A percentile compares a stretch with the other conserved stretches of the same genome.
phyloP scores from a whole-genome alignment of 257 asterid genomes.

The Forsythia viridissima region DNA sequence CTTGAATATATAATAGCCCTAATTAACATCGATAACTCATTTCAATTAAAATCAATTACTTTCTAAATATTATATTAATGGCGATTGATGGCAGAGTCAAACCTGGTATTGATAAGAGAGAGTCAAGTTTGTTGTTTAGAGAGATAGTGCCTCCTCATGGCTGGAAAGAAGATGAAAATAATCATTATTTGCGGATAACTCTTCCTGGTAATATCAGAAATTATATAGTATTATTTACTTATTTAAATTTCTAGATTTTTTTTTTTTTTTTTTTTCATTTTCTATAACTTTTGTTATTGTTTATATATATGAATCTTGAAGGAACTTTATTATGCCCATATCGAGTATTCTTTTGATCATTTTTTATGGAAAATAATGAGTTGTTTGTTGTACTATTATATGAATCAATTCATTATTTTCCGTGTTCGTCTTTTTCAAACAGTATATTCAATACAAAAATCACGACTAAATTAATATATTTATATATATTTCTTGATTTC shows the following conservation, averaged over 20 bases:
- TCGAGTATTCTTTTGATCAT: too few species aligned
- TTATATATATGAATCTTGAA: too few species aligned
- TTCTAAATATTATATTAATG: not conserved
- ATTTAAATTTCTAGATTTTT: not conserved
- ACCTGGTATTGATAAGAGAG: conserved; percentile 19
- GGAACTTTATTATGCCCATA: too few species aligned
- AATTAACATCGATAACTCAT: not conserved
- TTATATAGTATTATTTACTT: not conserved
- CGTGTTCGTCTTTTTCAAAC: too few species aligned
- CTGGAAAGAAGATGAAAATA: conserved; percentile 29
- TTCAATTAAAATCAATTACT: not conserved
- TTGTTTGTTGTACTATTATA: too few species aligned
- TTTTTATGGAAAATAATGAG: too few species aligned
- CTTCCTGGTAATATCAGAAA: conserved; percentile 33
- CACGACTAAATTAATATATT: not conserved
- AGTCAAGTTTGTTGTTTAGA: conserved; percentile 31
- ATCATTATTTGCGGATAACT: conserved; percentile 33
- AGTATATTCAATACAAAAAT: too few species aligned
- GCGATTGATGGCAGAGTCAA: not conserved
- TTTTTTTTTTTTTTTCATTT: not conserved
- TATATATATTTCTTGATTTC: not conserved
- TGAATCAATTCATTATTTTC: too few species aligned
- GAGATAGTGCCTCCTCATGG: conserved; percentile 39
- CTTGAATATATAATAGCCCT: not conserved
- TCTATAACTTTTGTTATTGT: not conserved